Conservation (phyloP, 805 yeast species). For the Yamadazyma endophytica region DNA sequence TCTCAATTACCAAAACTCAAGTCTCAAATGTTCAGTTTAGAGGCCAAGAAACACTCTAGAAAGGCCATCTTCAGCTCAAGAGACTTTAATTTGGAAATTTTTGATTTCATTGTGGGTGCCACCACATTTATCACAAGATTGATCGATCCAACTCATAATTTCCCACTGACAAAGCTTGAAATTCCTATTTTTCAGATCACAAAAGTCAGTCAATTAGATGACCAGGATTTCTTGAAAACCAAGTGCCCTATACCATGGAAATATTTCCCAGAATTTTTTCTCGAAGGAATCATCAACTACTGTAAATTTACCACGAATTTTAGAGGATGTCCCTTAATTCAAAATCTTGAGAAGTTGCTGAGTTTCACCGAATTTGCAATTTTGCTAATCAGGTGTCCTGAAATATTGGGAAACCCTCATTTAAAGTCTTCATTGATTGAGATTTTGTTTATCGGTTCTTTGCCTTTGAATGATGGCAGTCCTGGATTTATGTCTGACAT, state of each 20-base stretch:
- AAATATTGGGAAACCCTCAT: conserved; percentile 86
- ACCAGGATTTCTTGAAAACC: conserved; percentile 63
- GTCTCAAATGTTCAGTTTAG: conserved; percentile 27
- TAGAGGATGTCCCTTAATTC: conserved; percentile 53
- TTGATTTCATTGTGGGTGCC: conserved; percentile 76
- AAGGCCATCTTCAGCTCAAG: conserved; percentile 59
- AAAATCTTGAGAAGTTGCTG: conserved; percentile 47
- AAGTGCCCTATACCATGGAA: conserved; percentile 74
- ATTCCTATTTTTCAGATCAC: conserved; percentile 55
- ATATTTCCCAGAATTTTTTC: conserved; percentile 76
- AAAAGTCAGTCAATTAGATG: conserved; percentile 66
- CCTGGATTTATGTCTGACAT: conserved; percentile 74
- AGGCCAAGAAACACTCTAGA: conserved; percentile 52
- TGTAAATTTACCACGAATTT: conserved; percentile 58
- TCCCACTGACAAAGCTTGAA: conserved; percentile 48
- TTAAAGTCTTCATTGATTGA: conserved; percentile 82
- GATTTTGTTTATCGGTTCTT: conserved; percentile 69
- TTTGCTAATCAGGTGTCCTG: conserved; percentile 77
- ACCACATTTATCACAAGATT: conserved; percentile 66
- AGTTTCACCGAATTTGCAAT: conserved; percentile 69
- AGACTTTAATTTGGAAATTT: conserved; percentile 57
- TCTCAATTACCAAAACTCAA: conserved; percentile 48
- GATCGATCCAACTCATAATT: conserved; percentile 67
- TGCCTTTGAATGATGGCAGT: conserved; percentile 49
- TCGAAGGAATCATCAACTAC: conserved; percentile 79